Percentiles rank a stretch among this genome's conserved stretches.
phyloP scores from a whole-genome alignment of 148 eudicot species.

The Rhododendron griersonianum region DNA sequence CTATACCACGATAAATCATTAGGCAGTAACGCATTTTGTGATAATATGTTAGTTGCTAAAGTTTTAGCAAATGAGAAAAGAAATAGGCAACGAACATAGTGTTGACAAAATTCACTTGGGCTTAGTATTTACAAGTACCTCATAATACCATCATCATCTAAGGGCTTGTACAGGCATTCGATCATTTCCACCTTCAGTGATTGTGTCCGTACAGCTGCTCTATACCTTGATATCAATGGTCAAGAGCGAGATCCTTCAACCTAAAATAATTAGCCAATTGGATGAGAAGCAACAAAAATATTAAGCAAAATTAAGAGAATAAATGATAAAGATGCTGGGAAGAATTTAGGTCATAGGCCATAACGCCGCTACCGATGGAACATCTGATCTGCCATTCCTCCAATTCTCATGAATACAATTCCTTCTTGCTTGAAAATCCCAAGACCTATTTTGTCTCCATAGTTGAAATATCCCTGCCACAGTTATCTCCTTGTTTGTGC shows the following conservation, averaged over 20 bases:
- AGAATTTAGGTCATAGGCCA: not conserved
- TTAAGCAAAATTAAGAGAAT: not conserved
- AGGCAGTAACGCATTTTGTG: not conserved
- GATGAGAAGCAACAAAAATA: not conserved
- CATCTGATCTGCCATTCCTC: constrained; percentile 17
- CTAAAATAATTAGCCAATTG: constrained; percentile 25
- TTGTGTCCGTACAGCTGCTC: constrained; percentile 79
- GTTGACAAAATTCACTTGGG: not conserved
- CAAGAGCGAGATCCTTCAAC: constrained; percentile 91
- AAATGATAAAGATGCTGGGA: not conserved
- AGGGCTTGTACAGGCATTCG: constrained; percentile 67
- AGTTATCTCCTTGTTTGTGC: too few relatives aligned
- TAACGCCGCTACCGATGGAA: constrained; percentile 88
- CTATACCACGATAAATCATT: constrained; percentile 29
- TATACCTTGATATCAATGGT: constrained; percentile 87
- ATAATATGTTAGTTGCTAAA: not conserved
- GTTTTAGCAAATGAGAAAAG: not conserved
- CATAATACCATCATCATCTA: constrained; percentile 77
- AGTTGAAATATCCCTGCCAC: too few relatives aligned
- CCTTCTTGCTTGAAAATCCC: too few relatives aligned
- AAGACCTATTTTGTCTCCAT: too few relatives aligned
- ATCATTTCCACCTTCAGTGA: constrained; percentile 85
- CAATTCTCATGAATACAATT: too few relatives aligned
- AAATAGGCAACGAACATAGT: not conserved
- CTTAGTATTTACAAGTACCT: constrained; percentile 34